Conservation (phyloP, 139 green algal genomes). For the Auxenochlorella pyrenoidosa region DNA sequence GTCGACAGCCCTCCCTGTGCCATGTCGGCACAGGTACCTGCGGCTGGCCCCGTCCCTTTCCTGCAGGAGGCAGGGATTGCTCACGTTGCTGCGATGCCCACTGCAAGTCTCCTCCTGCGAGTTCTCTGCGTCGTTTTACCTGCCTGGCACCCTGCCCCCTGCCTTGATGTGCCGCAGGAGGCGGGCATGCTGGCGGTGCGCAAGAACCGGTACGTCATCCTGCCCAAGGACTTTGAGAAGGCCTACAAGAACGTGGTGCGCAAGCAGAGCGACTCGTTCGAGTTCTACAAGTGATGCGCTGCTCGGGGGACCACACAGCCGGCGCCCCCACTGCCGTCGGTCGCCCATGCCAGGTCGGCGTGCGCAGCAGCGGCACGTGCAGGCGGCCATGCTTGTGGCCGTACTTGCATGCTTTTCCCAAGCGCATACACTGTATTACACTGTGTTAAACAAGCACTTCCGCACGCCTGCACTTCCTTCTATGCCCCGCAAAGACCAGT, state of each 20-base stretch:
- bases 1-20: too few relatives aligned
- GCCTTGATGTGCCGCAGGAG: conserved; percentile 64
- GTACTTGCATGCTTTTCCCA: too few relatives aligned
- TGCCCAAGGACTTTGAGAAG: conserved; percentile 99
- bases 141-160: not conserved
- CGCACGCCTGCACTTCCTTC: not conserved
- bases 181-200: conserved; percentile 94
- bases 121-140: not conserved
- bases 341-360: not conserved
- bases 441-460: too few relatives aligned
- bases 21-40: too few relatives aligned
- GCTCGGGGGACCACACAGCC: not conserved
- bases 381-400: too few relatives aligned
- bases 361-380: too few relatives aligned
- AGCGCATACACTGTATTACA: too few relatives aligned
- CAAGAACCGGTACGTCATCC: conserved; percentile 98
- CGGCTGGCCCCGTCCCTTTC: too few relatives aligned
- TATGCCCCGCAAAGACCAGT: not conserved
- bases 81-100: too few relatives aligned
- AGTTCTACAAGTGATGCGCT: conserved; percentile 93
- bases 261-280: conserved; percentile 94
- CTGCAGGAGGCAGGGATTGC: too few relatives aligned
- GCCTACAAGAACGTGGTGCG: conserved; percentile 96
- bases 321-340: not conserved
- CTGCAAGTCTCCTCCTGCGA: too few relatives aligned